These are phyloP conservation scores for Phialemonium atrogriseum DNA, from an alignment of 2,329 filamentous ascomycete species.

Conservation along the genomic window DNA sequence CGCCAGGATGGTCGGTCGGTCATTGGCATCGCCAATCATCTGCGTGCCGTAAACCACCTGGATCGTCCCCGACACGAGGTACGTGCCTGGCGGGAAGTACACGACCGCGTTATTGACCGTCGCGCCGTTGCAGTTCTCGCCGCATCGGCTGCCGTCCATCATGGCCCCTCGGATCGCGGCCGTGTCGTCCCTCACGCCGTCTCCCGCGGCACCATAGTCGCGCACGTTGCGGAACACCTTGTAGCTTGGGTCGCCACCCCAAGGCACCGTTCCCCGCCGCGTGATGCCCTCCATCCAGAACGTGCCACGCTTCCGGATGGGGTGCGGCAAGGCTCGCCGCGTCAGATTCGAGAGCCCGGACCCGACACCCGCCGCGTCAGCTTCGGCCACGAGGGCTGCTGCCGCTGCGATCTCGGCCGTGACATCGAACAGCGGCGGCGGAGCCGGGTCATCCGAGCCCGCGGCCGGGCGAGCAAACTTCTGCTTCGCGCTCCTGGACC, in stretches of 20 bases:
- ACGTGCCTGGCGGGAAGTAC: constrained; percentile 11
- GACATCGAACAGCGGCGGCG: constrained; percentile 10
- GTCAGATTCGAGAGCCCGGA: no score
- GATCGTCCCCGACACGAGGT: constrained; percentile 9
- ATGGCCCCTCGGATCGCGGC: constrained; percentile 1
- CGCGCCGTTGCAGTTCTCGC: constrained; percentile 4
- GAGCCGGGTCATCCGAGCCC: neutral
- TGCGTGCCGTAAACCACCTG: constrained; percentile 5
- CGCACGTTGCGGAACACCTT: constrained; percentile 1
- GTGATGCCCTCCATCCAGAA: no score
- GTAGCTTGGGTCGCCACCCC: no score
- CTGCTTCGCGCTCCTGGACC: no score
- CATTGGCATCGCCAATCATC: constrained; percentile 3
- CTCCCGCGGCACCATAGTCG: constrained; percentile 1
- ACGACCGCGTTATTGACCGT: constrained; percentile 8
- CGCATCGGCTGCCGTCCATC: constrained; percentile 8
- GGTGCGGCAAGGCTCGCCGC: no score
- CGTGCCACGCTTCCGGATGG: constrained; percentile 1
- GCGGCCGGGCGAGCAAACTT: no score
- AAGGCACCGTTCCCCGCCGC: no score
- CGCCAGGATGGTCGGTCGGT: neutral
- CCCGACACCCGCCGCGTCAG: constrained; percentile 8
- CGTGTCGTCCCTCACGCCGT: constrained; percentile 1
- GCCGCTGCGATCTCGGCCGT: constrained; percentile 15
- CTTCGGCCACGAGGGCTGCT: constrained; percentile 16